Percentiles rank a stretch among this genome's conserved stretches.
phyloP scores from a whole-genome alignment of 345 rosid genomes.

The Dimocarpus longan region DNA sequence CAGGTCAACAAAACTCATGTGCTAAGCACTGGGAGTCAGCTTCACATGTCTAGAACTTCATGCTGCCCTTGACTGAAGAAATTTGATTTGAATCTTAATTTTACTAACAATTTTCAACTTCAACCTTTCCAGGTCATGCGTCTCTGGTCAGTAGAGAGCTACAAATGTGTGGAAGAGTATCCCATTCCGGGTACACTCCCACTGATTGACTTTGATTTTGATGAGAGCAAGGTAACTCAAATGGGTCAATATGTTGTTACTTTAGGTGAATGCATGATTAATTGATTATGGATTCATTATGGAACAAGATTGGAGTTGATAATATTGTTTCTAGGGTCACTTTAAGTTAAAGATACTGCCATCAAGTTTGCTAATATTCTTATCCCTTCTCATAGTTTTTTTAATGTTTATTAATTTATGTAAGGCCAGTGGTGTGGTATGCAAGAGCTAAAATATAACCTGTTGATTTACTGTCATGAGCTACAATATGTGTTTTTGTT shows the following conservation, averaged over 20 bases:
- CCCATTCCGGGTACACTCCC: conserved; percentile 53
- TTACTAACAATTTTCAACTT: conserved; percentile 16
- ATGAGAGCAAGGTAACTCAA: conserved; percentile 84
- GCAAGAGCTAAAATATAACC: neutral
- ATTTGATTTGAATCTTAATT: conserved; percentile 4
- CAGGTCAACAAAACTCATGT: neutral
- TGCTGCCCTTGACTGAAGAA: neutral
- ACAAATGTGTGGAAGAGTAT: conserved; percentile 74
- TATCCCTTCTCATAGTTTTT: neutral
- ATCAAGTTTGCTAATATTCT: conserved; percentile 4
- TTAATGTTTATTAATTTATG: neutral
- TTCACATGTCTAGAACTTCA: neutral
- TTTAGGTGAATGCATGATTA: neutral
- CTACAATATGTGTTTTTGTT: neutral
- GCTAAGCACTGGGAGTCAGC: neutral
- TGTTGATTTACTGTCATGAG: neutral
- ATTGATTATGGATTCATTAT: neutral
- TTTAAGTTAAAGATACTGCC: neutral
- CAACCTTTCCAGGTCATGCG: conserved; percentile 70
- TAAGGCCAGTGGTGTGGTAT: neutral
- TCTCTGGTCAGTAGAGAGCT: conserved; percentile 77
- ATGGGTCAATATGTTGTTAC: neutral
- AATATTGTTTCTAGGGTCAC: neutral
- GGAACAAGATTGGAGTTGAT: neutral
- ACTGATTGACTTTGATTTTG: conserved; percentile 86